These are phyloP conservation scores for Nyctanthes arbortristis DNA, from an alignment of 257 asterid genomes.

Conservation along the genomic window DNA sequence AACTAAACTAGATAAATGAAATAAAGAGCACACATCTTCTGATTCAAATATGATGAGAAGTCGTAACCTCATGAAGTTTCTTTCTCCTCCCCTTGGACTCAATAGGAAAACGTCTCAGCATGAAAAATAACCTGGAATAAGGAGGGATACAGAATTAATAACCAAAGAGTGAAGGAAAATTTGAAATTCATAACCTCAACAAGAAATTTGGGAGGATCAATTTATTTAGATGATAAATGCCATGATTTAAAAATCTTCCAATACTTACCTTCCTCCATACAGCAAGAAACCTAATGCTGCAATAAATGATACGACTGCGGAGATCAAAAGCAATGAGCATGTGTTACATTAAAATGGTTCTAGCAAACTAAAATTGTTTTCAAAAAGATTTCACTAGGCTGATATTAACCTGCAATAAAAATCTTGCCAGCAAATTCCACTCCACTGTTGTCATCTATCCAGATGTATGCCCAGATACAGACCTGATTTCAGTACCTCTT, in stretches of 20 bases:
- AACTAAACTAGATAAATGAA: background rate
- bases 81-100: constrained; percentile 97
- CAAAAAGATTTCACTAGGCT: constrained; percentile 15
- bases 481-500: constrained; percentile 45
- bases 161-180: background rate
- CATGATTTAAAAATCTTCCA: constrained; percentile 10
- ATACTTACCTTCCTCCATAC: constrained; percentile 89
- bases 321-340: constrained; percentile 34
- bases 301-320: constrained; percentile 76
- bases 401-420: constrained; percentile 74
- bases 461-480: constrained; percentile 75
- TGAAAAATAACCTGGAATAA: constrained; percentile 68
- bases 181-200: constrained; percentile 7
- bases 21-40: background rate
- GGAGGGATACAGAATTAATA: constrained; percentile 12
- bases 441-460: constrained; percentile 66
- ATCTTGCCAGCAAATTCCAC: constrained; percentile 78
- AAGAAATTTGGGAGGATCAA: constrained; percentile 5
- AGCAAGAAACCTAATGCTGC: constrained; percentile 94
- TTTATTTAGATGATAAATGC: constrained; percentile 13
- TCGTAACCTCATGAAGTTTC: constrained; percentile 86
- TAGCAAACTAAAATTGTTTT: constrained; percentile 22
- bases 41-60: constrained; percentile 18
- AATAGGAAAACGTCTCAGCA: constrained; percentile 89
- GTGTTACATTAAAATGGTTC: constrained; percentile 12